Percentiles rank a stretch among this genome's conserved stretches.
phyloP scores from a whole-genome alignment of 192 early-diverging fungal genomes.

The Podila epigama region DNA sequence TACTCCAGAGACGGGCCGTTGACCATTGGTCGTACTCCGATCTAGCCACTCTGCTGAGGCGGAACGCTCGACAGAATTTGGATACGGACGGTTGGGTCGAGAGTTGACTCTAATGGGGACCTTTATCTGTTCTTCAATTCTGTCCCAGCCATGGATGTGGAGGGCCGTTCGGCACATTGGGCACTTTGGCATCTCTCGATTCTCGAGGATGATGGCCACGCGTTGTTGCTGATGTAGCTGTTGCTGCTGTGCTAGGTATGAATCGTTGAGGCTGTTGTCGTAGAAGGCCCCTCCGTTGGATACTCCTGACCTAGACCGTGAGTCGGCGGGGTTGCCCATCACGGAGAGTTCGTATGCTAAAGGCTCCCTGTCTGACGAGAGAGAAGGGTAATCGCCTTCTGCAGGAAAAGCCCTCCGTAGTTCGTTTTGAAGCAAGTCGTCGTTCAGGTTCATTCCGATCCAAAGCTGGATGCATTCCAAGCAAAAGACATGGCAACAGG shows the following conservation, averaged over 20 bases:
- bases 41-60: conserved; percentile 14
- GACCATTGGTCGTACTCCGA: not conserved
- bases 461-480: conserved; percentile 46
- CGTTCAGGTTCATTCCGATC: conserved; percentile 46
- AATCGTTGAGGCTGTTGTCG: conserved; percentile 13
- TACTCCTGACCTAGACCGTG: conserved; percentile 2
- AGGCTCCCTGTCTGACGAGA: conserved; percentile 6
- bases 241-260: conserved; percentile 23
- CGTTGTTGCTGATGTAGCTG: conserved; percentile 22
- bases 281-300: not conserved
- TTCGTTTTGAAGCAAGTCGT: conserved; percentile 41
- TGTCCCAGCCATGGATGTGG: conserved; percentile 44
- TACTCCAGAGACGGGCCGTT: conserved; percentile 33
- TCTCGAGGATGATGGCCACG: conserved; percentile 32
- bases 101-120: conserved; percentile 18
- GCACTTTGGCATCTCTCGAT: conserved; percentile 41
- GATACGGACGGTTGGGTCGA: conserved; percentile 5
- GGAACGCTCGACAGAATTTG: no score
- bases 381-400: conserved; percentile 12
- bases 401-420: conserved; percentile 35
- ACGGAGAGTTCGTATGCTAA: conserved; percentile 41
- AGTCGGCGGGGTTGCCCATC: conserved; percentile 35
- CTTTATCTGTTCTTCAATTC: conserved; percentile 42
- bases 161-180: conserved; percentile 44
- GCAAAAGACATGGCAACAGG: conserved; percentile 48